Base-by-base conservation (phyloP, 495 filamentous ascomycete species). In the Cudoniella acicularis region DNA sequence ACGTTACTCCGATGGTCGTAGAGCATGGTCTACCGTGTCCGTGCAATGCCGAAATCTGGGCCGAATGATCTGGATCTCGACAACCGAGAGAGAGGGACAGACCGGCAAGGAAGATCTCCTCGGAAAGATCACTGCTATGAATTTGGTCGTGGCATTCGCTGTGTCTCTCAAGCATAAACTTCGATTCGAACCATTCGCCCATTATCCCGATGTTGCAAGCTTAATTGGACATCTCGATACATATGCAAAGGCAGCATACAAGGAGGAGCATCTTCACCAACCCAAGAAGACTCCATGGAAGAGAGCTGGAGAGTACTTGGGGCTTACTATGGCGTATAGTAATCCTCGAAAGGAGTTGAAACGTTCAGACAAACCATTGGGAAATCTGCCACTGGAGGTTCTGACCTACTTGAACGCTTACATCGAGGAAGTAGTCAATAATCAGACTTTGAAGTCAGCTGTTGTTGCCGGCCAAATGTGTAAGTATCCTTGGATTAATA, bases 101-200 rank as follows among this genome's bases (percentile, higher is more conserved):
- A 50, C 62, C 1, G 79, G 74, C 24, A 90, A 89, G 70, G 75
- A 85, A 30, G 89, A 94, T 60, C 56, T 95, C 10, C 74, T 96
- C 8, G 78, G 74, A 48, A 93, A 92, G 73, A 60, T 63, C 21
- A 85, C 90, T 1, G 88, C 85, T 1, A 81, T 94, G 69, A 94
- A 95, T 69, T 81, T 96, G 41, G 79, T 94, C 57, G 79, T 91
- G 17, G 90, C 89, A 1, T 96, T 88, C 67, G 79, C 87, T 26
- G 78, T 89, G 8, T 71, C 90, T 0, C 77, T 93, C 51, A 95
- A 93, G 68, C 91, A 93, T 75, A 87, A 84, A 67, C 82, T 96
- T n/a, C 89, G 91, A 22, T 92, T 92, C 67, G 90, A 96, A 66
- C 89, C 90, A 0, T 91, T 89, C 70, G 83, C 87, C 20, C 84